phyloP scores from a whole-genome alignment of 2,329 filamentous ascomycete species.

The Fusarium praegraminearum region DNA sequence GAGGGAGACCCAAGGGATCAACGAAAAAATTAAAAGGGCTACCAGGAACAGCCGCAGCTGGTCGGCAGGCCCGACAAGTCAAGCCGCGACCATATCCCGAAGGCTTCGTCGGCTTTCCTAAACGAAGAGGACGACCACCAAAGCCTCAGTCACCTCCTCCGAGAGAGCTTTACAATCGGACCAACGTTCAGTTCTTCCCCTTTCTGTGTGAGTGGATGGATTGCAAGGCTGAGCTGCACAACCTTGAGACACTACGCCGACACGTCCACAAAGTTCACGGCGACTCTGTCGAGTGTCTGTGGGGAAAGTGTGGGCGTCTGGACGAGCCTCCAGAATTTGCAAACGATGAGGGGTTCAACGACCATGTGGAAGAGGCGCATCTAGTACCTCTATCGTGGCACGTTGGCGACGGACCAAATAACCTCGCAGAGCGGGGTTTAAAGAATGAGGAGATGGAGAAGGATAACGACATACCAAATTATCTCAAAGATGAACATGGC shows the following conservation, averaged over 20 bases:
- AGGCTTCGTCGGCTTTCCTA: slow-evolving; percentile 47
- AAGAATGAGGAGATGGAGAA: slow-evolving; percentile 38
- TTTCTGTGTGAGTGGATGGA: slow-evolving; percentile 71
- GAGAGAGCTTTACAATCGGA: slow-evolving; percentile 56
- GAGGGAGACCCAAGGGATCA: slow-evolving; percentile 64
- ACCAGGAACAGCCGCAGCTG: slow-evolving; percentile 36
- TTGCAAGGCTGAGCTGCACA: slow-evolving; percentile 72
- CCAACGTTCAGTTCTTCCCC: slow-evolving; percentile 60
- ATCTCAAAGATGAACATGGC: slow-evolving; percentile 65
- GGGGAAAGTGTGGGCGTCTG: slow-evolving; percentile 49
- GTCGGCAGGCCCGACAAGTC: slow-evolving; percentile 43
- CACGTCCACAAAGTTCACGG: slow-evolving; percentile 67
- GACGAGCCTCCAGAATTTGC: slow-evolving; percentile 52
- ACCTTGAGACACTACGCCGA: slow-evolving; percentile 67
- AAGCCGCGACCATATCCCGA: slow-evolving; percentile 46
- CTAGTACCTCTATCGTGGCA: slow-evolving; percentile 67
- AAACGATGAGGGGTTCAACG: slow-evolving; percentile 55
- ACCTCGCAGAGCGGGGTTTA: slow-evolving; percentile 46
- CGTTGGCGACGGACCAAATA: slow-evolving; percentile 68
- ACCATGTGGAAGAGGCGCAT: slow-evolving; percentile 67
- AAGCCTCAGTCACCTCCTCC: slow-evolving; percentile 55
- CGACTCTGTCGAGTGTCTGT: slow-evolving; percentile 45
- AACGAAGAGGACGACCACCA: slow-evolving; percentile 59
- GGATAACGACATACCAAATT: slow-evolving; percentile 58
- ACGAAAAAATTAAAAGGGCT: slow-evolving; percentile 49